Evolutionary conservation across 306 rosid species (phyloP).

Genomic region (Malus orientalis): DNA sequence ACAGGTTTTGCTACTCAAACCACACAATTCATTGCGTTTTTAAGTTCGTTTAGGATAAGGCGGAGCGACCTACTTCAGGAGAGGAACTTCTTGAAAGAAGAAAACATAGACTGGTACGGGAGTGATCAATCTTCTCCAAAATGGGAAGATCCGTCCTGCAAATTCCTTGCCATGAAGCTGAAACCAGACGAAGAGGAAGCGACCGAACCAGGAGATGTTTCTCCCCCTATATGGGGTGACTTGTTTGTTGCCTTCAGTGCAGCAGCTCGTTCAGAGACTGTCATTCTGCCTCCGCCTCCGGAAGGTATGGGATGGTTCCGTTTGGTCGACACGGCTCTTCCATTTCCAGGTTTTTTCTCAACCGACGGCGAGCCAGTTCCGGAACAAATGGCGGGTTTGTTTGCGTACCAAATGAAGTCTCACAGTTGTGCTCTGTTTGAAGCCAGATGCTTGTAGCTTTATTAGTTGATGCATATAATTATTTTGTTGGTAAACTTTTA

Average conservation of each 20-base stretch:
- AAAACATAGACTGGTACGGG: constrained; percentile 71
- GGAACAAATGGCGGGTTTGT: constrained; percentile 24
- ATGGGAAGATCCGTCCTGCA: constrained; percentile 71
- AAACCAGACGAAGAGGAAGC: constrained; percentile 34
- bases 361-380: constrained; percentile 35
- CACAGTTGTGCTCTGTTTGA: constrained; percentile 70
- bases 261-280: constrained; percentile 47
- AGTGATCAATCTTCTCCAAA: constrained; percentile 49
- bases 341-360: constrained; percentile 73
- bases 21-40: constrained; percentile 52
- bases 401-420: constrained; percentile 50
- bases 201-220: constrained; percentile 12
- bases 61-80: constrained; percentile 60
- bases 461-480: background rate
- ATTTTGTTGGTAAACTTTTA: background rate
- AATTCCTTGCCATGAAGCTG: constrained; percentile 72
- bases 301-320: constrained; percentile 58
- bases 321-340: constrained; percentile 77
- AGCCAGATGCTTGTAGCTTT: constrained; percentile 31
- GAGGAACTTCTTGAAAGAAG: constrained; percentile 56
- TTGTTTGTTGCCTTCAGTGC: constrained; percentile 65
- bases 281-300: constrained; percentile 44
- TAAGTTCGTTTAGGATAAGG: constrained; percentile 55
- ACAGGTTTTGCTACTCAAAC: constrained; percentile 67
- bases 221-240: constrained; percentile 36